Conservation (phyloP, 148 eudicot species). For the Diospyros lotus region DNA sequence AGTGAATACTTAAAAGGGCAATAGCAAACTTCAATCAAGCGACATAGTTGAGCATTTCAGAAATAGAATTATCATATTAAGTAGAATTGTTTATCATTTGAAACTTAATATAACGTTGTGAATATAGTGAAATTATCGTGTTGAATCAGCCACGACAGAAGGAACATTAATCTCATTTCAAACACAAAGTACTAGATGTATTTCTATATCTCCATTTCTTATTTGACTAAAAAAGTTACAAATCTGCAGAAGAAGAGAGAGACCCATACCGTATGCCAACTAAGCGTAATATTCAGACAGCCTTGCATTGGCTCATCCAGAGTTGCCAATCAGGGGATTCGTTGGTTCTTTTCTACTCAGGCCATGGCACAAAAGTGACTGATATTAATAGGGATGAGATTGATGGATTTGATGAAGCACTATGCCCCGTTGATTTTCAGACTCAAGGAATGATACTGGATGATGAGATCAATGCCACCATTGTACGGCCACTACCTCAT, state of each 20-base stretch:
- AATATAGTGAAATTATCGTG: too few relatives aligned
- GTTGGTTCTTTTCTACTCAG: constrained; percentile 47
- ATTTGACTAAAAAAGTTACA: constrained; percentile 8
- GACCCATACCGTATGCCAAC: constrained; percentile 46
- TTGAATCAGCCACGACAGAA: too few relatives aligned
- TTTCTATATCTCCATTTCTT: too few relatives aligned
- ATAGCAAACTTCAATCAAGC: too few relatives aligned
- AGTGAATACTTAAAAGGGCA: too few relatives aligned
- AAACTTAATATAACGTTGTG: too few relatives aligned
- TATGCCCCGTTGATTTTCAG: constrained; percentile 50
- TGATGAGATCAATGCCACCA: constrained; percentile 47
- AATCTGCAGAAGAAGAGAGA: constrained; percentile 42
- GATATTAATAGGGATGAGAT: constrained; percentile 43
- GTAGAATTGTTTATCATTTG: too few relatives aligned
- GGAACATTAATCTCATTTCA: too few relatives aligned
- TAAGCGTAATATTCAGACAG: constrained; percentile 50
- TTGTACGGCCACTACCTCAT: constrained; percentile 44
- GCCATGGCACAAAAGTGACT: constrained; percentile 64
- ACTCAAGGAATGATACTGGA: constrained; percentile 60
- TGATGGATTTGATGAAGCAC: constrained; percentile 56
- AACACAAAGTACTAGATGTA: too few relatives aligned
- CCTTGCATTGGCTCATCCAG: constrained; percentile 53
- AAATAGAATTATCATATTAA: too few relatives aligned
- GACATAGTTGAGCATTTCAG: too few relatives aligned
- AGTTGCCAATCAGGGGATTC: constrained; percentile 57